phyloP scores from a whole-genome alignment of 441 rosid genomes.

The Gossypium gossypioides region DNA sequence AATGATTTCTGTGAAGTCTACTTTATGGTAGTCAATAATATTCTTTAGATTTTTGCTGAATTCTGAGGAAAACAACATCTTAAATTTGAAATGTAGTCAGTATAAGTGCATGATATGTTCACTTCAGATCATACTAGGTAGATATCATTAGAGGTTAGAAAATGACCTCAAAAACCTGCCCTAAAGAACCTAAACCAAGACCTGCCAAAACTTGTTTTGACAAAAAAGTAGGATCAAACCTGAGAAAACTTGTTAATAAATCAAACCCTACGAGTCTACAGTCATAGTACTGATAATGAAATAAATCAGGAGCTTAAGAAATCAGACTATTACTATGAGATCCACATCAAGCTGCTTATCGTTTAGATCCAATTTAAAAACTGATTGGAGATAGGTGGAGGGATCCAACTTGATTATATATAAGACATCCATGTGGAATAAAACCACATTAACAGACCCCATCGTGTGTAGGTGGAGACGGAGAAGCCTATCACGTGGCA shows the following conservation, averaged over 20 bases:
- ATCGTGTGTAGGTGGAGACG: neutral
- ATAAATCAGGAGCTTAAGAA: neutral
- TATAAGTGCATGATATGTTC: neutral
- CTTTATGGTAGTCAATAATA: neutral
- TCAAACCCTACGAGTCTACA: neutral
- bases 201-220: neutral
- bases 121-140: neutral
- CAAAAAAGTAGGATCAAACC: neutral
- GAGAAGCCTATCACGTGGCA: neutral
- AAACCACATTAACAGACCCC: neutral
- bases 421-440: neutral
- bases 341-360: neutral
- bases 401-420: neutral
- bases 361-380: neutral
- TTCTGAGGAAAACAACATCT: neutral
- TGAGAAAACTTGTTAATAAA: neutral
- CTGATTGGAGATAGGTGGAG: neutral
- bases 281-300: neutral
- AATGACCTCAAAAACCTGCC: neutral
- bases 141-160: neutral
- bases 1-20: neutral
- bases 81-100: neutral
- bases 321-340: neutral
- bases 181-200: neutral
- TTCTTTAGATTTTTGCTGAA: neutral